phyloP scores from a whole-genome alignment of 768 basidiomycete genomes.

The Russula ochroleuca region DNA sequence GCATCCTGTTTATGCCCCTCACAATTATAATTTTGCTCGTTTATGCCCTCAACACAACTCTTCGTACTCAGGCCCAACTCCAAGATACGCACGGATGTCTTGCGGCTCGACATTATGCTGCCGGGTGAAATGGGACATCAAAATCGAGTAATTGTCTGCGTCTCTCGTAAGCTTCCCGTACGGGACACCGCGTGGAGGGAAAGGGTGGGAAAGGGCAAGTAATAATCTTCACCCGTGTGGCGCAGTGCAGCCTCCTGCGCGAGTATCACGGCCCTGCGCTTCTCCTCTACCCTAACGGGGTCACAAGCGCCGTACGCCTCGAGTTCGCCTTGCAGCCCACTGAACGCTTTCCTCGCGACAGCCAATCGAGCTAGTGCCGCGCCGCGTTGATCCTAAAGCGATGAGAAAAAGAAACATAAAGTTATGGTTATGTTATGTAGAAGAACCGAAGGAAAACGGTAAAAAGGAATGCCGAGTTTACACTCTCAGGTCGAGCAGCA shows the following conservation, averaged over 20 bases:
- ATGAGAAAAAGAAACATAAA: not conserved
- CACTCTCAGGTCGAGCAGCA: constrained; percentile 53
- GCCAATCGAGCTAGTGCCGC: constrained; percentile 49
- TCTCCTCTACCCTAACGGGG: constrained; percentile 75
- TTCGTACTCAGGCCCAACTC: constrained; percentile 70
- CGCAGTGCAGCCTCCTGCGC: constrained; percentile 80
- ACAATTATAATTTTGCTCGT: not conserved
- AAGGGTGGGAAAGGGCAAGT: not conserved
- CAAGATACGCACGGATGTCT: constrained; percentile 64
- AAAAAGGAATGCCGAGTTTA: constrained; percentile 31
- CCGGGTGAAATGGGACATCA: constrained; percentile 61
- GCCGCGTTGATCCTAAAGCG: constrained; percentile 52
- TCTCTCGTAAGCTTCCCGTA: not conserved
- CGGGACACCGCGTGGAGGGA: not conserved
- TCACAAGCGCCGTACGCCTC: constrained; percentile 79
- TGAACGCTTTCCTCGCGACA: constrained; percentile 46
- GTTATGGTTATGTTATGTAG: not conserved
- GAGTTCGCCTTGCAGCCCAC: constrained; percentile 60
- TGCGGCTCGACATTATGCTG: constrained; percentile 53
- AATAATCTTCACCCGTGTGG: constrained; percentile 70
- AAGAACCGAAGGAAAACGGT: not conserved
- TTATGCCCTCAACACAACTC: constrained; percentile 47
- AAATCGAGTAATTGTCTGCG: constrained; percentile 65
- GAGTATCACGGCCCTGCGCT: constrained; percentile 62
- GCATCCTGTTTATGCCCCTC: not conserved